These are phyloP conservation scores for Nymphaea colorata DNA, from an alignment of 164 flowering plant genomes.

Conservation along the genomic window DNA sequence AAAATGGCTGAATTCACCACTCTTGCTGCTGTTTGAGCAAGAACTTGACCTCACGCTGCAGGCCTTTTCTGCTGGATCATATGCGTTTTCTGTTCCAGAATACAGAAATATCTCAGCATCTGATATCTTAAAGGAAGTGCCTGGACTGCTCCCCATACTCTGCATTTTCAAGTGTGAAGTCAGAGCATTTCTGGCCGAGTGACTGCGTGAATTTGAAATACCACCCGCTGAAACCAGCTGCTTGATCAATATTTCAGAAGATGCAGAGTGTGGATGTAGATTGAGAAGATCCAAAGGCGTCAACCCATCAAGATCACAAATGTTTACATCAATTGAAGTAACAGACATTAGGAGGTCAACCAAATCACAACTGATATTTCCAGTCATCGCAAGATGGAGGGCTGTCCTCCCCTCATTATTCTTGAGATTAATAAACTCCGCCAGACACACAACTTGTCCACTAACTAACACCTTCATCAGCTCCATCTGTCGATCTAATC, in stretches of 20 bases:
- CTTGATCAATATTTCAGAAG: conserved; percentile 64
- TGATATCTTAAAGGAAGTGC: conserved; percentile 73
- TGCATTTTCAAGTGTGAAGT: conserved; percentile 47
- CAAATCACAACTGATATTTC: conserved; percentile 45
- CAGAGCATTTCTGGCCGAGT: conserved; percentile 30
- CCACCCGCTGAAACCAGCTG: conserved; percentile 76
- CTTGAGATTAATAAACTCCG: conserved; percentile 46
- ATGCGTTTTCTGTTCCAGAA: conserved; percentile 40
- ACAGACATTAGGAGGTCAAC: conserved; percentile 71
- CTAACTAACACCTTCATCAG: conserved; percentile 46
- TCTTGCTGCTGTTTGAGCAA: conserved; percentile 22
- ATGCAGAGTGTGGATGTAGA: conserved; percentile 47
- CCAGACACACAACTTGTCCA: conserved; percentile 26
- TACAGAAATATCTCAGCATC: conserved; percentile 70
- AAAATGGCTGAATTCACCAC: conserved; percentile 24
- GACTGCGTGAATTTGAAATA: conserved; percentile 28
- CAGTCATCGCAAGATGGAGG: conserved; percentile 73
- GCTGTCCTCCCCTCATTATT: conserved; percentile 80
- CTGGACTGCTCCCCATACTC: conserved; percentile 62
- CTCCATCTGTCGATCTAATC: conserved; percentile 64
- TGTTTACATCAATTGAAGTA: conserved; percentile 45
- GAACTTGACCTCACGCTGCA: conserved; percentile 25
- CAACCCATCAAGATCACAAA: conserved; percentile 48
- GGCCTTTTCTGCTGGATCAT: conserved; percentile 17
- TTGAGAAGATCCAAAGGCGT: conserved; percentile 77